Percentiles rank a stretch among this genome's conserved stretches.
These are phyloP conservation scores for Coprinopsis cinerea DNA, from an alignment of 768 basidiomycete species.

Conservation along the genomic window DNA sequence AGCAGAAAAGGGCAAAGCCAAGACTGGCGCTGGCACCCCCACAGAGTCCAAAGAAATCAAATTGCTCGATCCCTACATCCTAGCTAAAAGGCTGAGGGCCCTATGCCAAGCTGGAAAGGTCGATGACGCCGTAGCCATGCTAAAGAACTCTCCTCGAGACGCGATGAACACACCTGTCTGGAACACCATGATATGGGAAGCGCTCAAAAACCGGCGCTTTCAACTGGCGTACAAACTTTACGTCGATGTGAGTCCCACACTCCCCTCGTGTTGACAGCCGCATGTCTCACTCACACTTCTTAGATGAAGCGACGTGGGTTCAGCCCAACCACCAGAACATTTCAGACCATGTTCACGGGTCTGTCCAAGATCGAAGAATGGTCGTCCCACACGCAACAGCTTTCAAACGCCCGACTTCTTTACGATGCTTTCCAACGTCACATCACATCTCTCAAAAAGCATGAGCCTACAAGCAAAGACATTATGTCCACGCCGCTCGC, in stretches of 20 bases:
- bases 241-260: constrained; percentile 49
- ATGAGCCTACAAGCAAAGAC: constrained; percentile 41
- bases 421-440: constrained; percentile 54
- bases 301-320: constrained; percentile 87
- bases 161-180: constrained; percentile 73
- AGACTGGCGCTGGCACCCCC: background rate
- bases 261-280: constrained; percentile 5
- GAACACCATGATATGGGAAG: constrained; percentile 73
- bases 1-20: background rate
- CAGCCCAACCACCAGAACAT: constrained; percentile 61
- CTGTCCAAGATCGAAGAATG: constrained; percentile 59
- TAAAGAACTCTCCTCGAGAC: constrained; percentile 66
- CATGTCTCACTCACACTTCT: constrained; percentile 1
- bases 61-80: constrained; percentile 57
- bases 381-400: constrained; percentile 51
- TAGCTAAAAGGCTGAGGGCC: constrained; percentile 52
- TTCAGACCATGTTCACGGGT: constrained; percentile 62
- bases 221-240: constrained; percentile 62
- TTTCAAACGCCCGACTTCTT: constrained; percentile 52
- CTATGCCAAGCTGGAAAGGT: constrained; percentile 50
- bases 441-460: constrained; percentile 40
- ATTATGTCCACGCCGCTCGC: constrained; percentile 47
- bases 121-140: constrained; percentile 56
- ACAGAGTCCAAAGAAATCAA: constrained; percentile 24
- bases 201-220: constrained; percentile 49